Base-by-base conservation (phyloP, 2,329 filamentous ascomycete species). In the Mycosphaerella arachidis region DNA sequence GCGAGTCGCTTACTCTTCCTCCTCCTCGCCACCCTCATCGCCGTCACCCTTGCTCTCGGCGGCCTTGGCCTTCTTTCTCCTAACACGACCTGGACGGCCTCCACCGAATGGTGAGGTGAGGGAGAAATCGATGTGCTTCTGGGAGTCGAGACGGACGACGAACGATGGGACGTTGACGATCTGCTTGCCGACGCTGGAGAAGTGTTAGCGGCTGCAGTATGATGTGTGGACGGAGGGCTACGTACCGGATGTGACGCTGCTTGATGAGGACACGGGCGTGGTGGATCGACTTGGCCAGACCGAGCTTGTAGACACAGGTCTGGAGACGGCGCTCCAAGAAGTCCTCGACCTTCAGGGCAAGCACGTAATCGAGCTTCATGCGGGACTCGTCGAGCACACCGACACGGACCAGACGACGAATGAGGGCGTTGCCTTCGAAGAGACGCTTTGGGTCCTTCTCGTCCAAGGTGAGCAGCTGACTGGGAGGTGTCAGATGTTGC, bases 341-440 rank as follows among this genome's bases (percentile, higher is more conserved):
- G 83, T 99, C 94, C 84, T 99, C 94, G 76, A 95, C 90, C 87
- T 96, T 96, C 66, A 99, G 89, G 83, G 94, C 94, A 78, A 99
- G 85, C 78, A 99, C 94, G 89, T 99, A 73, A 97, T 99, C 94
- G 86, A 99, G 94, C 90, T 97, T 99, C 94, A 99, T 99, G 87
- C 94, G 94, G 79, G 92, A 92, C 86, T 99, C 94, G 81, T 99
- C 94, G 77, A 99, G 91, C 77, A 99, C 94, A 91, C 94, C 94
- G 79, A 97, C 92, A 81, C 94, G 94, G 72, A 99, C 94, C 72
- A 99, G 92, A 90, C 94, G 94, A 81, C 94, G 94, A 89, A 99
- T 99, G 80, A 99, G 88, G 79, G 94, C 94, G 82, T 99, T 99
- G 83, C 94, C 94, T 87, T 99, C 94, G 86, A 99, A 99, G 72